phyloP scores from a whole-genome alignment of 345 rosid genomes.

The Conringia planisiliqua region DNA sequence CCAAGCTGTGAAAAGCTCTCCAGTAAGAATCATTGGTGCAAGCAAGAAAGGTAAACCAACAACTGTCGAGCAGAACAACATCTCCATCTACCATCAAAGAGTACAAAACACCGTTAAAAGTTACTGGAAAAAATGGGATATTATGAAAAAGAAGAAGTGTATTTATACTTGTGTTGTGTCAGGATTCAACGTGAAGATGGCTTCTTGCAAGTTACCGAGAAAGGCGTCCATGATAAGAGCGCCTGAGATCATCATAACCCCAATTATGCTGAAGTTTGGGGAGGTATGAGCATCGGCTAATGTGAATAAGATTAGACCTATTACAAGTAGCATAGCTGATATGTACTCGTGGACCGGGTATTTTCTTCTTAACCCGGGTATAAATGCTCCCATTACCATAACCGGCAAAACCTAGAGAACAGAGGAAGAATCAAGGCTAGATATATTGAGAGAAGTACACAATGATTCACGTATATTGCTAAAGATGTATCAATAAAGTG shows the following conservation, averaged over 20 bases:
- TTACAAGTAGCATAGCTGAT: constrained; percentile 70
- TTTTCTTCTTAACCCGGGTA: constrained; percentile 80
- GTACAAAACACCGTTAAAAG: background rate
- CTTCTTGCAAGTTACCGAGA: constrained; percentile 88
- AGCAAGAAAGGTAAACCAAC: constrained; percentile 79
- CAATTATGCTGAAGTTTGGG: constrained; percentile 71
- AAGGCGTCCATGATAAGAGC: constrained; percentile 85
- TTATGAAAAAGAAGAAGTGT: background rate
- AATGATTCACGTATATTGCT: background rate
- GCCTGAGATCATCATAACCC: constrained; percentile 69
- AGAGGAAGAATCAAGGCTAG: background rate
- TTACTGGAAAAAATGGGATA: background rate
- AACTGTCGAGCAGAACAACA: constrained; percentile 79
- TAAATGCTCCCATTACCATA: constrained; percentile 86
- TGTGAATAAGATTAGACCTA: constrained; percentile 73
- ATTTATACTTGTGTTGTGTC: constrained; percentile 73
- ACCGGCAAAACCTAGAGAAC: constrained; percentile 66
- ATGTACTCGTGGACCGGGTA: constrained; percentile 73
- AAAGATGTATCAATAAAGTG: background rate
- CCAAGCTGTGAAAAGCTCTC: constrained; percentile 84
- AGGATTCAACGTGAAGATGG: constrained; percentile 81
- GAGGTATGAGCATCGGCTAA: constrained; percentile 82
- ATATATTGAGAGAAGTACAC: background rate
- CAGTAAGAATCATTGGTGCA: constrained; percentile 78
- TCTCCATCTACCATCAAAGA: constrained; percentile 56